Percentiles rank a stretch among this genome's conserved stretches.
These are phyloP conservation scores for Oxyria digyna DNA, from an alignment of 148 eudicot genomes.

Conservation along the genomic window DNA sequence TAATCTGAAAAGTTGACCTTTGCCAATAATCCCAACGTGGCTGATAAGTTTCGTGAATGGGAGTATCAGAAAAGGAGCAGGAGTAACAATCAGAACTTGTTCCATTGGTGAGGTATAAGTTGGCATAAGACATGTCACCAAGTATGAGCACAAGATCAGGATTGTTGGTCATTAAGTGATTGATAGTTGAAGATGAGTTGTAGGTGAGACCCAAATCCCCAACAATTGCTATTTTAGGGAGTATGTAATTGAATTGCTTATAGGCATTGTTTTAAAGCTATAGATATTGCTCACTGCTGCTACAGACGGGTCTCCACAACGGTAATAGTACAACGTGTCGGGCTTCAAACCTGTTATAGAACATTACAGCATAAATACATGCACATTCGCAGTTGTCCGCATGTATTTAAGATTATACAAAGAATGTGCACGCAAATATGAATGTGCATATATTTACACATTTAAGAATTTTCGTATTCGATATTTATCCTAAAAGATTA, in stretches of 20 bases:
- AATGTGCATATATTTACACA: no score
- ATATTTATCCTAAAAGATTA: no score
- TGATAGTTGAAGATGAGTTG: conserved; percentile 61
- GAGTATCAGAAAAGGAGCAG: conserved; percentile 61
- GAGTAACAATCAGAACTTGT: conserved; percentile 89
- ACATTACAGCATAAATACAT: no score
- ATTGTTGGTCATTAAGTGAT: conserved; percentile 51
- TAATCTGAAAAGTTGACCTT: conserved; percentile 35
- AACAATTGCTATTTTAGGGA: conserved; percentile 56
- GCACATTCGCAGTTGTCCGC: no score
- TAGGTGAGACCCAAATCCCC: conserved; percentile 93
- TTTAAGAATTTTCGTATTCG: no score
- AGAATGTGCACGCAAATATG: no score
- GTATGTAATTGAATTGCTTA: conserved; percentile 44
- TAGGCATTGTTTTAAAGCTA: conserved; percentile 75
- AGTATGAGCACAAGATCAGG: conserved; percentile 81
- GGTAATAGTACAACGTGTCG: conserved; percentile 51
- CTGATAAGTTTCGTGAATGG: conserved; percentile 92
- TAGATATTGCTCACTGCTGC: conserved; percentile 48
- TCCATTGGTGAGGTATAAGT: conserved; percentile 82
- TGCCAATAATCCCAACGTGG: conserved; percentile 99
- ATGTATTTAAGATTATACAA: no score
- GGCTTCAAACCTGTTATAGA: conserved; percentile 51
- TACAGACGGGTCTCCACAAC: conserved; percentile 79
- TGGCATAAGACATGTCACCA: conserved; percentile 81